Conservation (phyloP, 106 monocot species). For the Allium cepa region DNA sequence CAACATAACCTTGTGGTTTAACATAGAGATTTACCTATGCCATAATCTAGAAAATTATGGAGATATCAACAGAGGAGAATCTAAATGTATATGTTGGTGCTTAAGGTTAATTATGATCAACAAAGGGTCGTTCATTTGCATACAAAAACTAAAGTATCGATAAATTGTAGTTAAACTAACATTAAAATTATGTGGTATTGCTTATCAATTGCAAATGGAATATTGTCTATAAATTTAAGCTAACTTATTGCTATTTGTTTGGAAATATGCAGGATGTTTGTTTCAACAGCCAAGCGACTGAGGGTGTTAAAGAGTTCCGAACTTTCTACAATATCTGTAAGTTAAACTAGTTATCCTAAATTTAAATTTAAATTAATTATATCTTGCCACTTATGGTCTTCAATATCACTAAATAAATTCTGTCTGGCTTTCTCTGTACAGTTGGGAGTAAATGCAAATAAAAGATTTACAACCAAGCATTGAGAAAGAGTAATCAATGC, state of each 20-base stretch:
- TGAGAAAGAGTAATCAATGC: background rate
- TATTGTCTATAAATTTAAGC: background rate
- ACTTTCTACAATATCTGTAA: conserved; percentile 39
- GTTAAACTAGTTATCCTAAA: background rate
- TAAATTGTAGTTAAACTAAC: too few species aligned
- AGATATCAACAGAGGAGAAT: too few species aligned
- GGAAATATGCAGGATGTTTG: conserved; percentile 59
- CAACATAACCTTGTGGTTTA: too few species aligned
- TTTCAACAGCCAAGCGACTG: conserved; percentile 58
- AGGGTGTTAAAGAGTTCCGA: conserved; percentile 78
- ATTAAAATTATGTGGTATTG: too few species aligned
- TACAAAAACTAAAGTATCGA: too few species aligned
- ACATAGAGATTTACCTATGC: too few species aligned
- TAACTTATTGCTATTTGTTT: background rate
- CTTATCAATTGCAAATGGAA: background rate
- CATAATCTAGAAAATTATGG: too few species aligned
- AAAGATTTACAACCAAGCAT: conserved; percentile 22
- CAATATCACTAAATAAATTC: too few species aligned
- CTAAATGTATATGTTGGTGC: too few species aligned
- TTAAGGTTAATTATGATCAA: too few species aligned
- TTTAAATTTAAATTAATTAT: background rate
- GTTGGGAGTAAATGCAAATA: conserved; percentile 25
- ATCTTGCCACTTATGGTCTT: background rate
- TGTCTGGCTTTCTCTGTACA: conserved; percentile 1
- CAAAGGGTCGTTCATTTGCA: too few species aligned